Evolutionary conservation across 176 grass and related monocot genomes (phyloP).

Genomic region (Coix lacrymajobi): DNA sequence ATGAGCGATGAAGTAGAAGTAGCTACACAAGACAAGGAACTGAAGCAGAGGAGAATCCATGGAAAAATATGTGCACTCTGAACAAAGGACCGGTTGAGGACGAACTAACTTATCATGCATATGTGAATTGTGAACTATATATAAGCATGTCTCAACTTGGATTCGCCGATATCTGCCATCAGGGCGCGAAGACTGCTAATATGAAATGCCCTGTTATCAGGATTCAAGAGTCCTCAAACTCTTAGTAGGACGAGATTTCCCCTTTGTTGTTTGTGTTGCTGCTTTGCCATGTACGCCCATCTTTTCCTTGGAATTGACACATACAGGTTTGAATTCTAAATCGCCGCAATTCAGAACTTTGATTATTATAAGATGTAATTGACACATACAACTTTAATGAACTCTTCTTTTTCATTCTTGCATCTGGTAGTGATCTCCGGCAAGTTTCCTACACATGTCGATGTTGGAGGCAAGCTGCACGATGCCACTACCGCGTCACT

Average conservation of each 20-base stretch:
- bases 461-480: too few relatives aligned
- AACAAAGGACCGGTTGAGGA: not conserved
- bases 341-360: not conserved
- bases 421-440: not conserved
- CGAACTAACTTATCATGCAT: not conserved
- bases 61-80: not conserved
- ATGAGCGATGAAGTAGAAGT: not conserved
- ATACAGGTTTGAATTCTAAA: not conserved
- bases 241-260: not conserved
- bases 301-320: not conserved
- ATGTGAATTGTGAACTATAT: too few relatives aligned
- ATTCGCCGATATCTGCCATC: not conserved
- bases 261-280: not conserved
- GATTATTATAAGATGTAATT: too few relatives aligned
- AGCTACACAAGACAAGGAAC: not conserved
- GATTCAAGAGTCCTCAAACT: not conserved
- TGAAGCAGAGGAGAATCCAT: not conserved
- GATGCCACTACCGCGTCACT: too few relatives aligned
- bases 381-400: too few relatives aligned
- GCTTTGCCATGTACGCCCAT: not conserved
- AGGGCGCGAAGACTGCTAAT: not conserved
- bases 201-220: not conserved
- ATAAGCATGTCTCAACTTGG: not conserved
- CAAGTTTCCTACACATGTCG: not conserved
- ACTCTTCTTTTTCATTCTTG: not conserved